Conservation (phyloP, 2,329 filamentous ascomycete species). For the Xylariomycetidae sp. region DNA sequence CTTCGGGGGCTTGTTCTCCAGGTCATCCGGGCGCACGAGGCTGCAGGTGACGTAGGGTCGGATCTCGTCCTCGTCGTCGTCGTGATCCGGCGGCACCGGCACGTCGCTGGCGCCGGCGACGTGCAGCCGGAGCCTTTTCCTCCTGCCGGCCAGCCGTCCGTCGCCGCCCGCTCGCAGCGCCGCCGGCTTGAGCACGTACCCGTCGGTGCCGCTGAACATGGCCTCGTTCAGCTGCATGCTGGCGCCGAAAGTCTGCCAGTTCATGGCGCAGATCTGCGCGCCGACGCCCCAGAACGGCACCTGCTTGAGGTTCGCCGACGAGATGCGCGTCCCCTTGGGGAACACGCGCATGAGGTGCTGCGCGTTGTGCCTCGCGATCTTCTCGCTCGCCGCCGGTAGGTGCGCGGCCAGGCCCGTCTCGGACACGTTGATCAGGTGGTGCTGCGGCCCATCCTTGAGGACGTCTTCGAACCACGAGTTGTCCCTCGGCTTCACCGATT, state of each 20-base stretch:
- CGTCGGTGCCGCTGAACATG: slow-evolving; percentile 59
- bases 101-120: slow-evolving; percentile 60
- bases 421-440: slow-evolving; percentile 55
- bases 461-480: slow-evolving; percentile 59
- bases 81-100: slow-evolving; percentile 46
- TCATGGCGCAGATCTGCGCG: slow-evolving; percentile 65
- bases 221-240: slow-evolving; percentile 66
- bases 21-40: slow-evolving; percentile 53
- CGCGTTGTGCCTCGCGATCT: slow-evolving; percentile 57
- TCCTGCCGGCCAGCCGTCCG: slow-evolving; percentile 42
- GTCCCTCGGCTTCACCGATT: slow-evolving; percentile 63
- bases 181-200: slow-evolving; percentile 62
- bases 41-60: slow-evolving; percentile 63
- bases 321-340: slow-evolving; percentile 65
- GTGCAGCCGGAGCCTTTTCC: slow-evolving; percentile 50
- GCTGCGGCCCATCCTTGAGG: slow-evolving; percentile 27
- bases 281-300: slow-evolving; percentile 63
- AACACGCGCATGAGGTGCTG: slow-evolving; percentile 66
- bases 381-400: slow-evolving; percentile 40
- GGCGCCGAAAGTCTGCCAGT: slow-evolving; percentile 64
- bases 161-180: slow-evolving; percentile 52
- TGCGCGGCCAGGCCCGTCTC: slow-evolving; percentile 53
- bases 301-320: slow-evolving; percentile 59
- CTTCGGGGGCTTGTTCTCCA: slow-evolving; percentile 48
- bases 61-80: slow-evolving; percentile 44